phyloP scores from a whole-genome alignment of 257 asterid species.

The Cruciata laevipes region DNA sequence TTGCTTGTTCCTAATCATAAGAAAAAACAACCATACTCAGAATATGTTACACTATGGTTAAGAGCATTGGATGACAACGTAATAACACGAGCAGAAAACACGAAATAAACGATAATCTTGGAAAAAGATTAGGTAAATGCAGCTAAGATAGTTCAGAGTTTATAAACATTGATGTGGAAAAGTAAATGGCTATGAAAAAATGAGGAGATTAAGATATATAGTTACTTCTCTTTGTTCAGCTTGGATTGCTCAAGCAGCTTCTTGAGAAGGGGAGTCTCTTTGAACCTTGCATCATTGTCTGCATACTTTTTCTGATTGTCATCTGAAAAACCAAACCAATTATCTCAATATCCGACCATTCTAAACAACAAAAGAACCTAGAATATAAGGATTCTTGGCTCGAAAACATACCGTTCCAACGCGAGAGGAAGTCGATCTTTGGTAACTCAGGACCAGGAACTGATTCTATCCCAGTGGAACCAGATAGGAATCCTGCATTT shows the following conservation, averaged over 20 bases:
- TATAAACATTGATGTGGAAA: no score
- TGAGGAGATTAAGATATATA: conserved; percentile 10
- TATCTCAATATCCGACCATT: conserved; percentile 6
- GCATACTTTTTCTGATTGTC: conserved; percentile 87
- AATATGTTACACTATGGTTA: neutral
- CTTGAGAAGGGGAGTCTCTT: conserved; percentile 74
- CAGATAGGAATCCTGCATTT: conserved; percentile 85
- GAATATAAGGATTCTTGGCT: neutral
- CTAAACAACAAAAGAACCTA: conserved; percentile 3
- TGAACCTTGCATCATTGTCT: conserved; percentile 81
- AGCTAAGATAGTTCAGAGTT: no score
- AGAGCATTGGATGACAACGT: no score
- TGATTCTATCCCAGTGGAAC: conserved; percentile 73
- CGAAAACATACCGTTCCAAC: conserved; percentile 54
- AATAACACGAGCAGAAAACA: no score
- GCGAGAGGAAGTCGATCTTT: conserved; percentile 59
- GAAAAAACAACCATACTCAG: neutral
- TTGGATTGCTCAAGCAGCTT: conserved; percentile 71
- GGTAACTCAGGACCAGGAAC: conserved; percentile 94
- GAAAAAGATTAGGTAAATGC: neutral
- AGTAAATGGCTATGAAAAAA: no score
- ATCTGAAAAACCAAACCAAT: conserved; percentile 35
- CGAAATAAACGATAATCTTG: no score
- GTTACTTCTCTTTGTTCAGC: conserved; percentile 71
- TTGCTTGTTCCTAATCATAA: conserved; percentile 50